These are phyloP conservation scores for Corymbia maculata DNA, from an alignment of 345 rosid species.

Conservation along the genomic window DNA sequence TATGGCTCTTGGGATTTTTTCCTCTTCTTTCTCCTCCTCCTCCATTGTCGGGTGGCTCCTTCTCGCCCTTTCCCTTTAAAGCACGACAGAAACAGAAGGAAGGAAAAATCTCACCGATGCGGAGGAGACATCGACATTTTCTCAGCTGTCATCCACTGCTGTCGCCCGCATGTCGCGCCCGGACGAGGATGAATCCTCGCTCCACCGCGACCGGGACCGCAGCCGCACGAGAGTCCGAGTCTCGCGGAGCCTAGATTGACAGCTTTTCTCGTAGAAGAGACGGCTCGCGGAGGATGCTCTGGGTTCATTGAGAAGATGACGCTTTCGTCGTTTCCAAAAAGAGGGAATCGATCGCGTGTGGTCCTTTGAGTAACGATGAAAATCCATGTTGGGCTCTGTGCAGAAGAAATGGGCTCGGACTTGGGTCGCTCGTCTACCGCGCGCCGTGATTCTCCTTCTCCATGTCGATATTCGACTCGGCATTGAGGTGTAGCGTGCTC, in stretches of 20 bases:
- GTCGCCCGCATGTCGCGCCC: not conserved
- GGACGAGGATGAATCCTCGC: not conserved
- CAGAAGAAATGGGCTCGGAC: not conserved
- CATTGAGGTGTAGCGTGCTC: too few species aligned
- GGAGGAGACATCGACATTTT: not conserved
- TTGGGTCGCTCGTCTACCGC: not conserved
- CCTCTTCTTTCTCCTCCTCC: too few species aligned
- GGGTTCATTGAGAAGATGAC: not conserved
- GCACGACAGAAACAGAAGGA: too few species aligned
- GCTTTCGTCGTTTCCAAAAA: not conserved
- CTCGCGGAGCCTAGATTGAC: not conserved
- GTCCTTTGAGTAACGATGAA: not conserved
- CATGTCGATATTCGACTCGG: not conserved
- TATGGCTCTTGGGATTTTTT: too few species aligned
- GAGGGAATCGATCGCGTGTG: not conserved
- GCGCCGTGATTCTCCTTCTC: not conserved
- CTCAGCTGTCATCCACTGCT: not conserved
- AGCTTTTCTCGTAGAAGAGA: not conserved
- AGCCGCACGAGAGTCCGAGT: not conserved
- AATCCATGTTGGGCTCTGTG: not conserved
- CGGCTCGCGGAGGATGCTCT: not conserved
- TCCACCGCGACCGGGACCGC: not conserved
- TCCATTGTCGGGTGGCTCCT: too few species aligned
- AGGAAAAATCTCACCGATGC: not conserved
- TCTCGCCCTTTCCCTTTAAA: too few species aligned